phyloP scores from a whole-genome alignment of 2,329 filamentous ascomycete genomes.

The Neophaeococcomyces aloes region DNA sequence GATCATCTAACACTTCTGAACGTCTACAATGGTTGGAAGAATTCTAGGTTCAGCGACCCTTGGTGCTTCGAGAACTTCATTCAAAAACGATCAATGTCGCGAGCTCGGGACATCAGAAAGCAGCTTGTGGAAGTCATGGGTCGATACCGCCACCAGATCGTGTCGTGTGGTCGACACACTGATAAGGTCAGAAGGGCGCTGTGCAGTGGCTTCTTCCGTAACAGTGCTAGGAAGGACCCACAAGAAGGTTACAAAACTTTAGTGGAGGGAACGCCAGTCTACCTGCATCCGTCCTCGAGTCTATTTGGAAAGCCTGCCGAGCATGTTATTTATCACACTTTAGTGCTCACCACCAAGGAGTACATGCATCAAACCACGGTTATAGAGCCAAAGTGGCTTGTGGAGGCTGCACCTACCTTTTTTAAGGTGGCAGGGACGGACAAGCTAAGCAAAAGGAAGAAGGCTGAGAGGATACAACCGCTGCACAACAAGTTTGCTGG shows the following conservation, averaged over 20 bases:
- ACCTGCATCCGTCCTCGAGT: conserved; percentile 82
- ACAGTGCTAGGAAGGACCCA: conserved; percentile 86
- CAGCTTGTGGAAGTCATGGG: conserved; percentile 92
- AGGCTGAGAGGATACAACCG: conserved; percentile 88
- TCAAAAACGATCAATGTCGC: conserved; percentile 76
- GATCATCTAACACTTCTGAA: conserved; percentile 93
- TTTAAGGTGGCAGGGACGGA: conserved; percentile 94
- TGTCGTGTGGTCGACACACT: conserved; percentile 79
- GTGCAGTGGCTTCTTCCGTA: conserved; percentile 91
- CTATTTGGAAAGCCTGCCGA: conserved; percentile 93
- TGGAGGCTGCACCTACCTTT: conserved; percentile 95
- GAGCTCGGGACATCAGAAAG: conserved; percentile 83
- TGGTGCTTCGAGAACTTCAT: conserved; percentile 99
- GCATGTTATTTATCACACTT: conserved; percentile 79
- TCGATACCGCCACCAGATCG: conserved; percentile 69
- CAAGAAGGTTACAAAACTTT: conserved; percentile 97
- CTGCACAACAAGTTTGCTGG: conserved; percentile 85
- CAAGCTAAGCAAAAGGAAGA: conserved; percentile 77
- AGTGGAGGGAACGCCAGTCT: conserved; percentile 88
- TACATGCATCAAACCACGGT: conserved; percentile 93
- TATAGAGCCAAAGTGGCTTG: conserved; percentile 89
- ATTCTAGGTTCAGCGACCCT: conserved; percentile 65
- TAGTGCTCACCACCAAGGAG: conserved; percentile 58
- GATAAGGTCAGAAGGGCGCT: conserved; percentile 78
- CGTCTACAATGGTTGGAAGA: conserved; percentile 96